Conservation (phyloP, 2,329 filamentous ascomycete genomes). For the Fusarium concolor region DNA sequence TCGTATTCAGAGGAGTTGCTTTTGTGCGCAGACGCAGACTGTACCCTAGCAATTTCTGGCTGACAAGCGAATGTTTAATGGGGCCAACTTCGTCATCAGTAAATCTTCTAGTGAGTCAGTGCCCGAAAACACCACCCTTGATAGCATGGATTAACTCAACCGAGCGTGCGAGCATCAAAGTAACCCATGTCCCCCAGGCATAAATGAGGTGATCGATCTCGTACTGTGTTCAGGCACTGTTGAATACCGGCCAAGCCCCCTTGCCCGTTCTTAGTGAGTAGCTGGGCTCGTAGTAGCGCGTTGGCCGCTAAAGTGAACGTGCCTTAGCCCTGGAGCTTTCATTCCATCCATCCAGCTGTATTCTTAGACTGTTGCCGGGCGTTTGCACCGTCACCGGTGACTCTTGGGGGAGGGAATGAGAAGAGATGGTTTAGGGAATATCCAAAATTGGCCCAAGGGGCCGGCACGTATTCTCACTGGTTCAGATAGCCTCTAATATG, state of each 20-base stretch:
- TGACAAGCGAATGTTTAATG: constrained; percentile 26
- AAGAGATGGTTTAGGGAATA: constrained; percentile 5
- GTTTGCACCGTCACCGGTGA: neutral
- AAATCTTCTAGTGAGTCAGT: constrained; percentile 32
- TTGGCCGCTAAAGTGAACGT: constrained; percentile 32
- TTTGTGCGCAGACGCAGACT: constrained; percentile 6
- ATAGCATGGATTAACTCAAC: constrained; percentile 30
- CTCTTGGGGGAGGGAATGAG: constrained; percentile 6
- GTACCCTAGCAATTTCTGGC: constrained; percentile 23
- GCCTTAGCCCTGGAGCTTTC: constrained; percentile 25
- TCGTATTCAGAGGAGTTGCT: constrained; percentile 8
- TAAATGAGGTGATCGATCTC: constrained; percentile 41
- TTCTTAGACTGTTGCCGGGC: constrained; percentile 18
- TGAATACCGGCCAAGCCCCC: constrained; percentile 14
- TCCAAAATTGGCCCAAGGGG: constrained; percentile 28
- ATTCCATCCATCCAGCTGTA: constrained; percentile 33
- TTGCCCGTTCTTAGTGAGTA: constrained; percentile 33
- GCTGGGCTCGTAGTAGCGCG: constrained; percentile 27
- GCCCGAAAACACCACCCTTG: constrained; percentile 7
- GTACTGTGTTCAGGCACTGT: constrained; percentile 41
- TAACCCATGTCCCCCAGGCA: constrained; percentile 30
- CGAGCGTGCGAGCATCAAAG: constrained; percentile 29
- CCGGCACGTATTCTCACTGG: constrained; percentile 37
- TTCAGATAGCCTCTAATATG: constrained; percentile 12
- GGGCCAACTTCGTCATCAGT: constrained; percentile 36